A percentile compares a stretch with the other conserved stretches of the same genome.
Evolutionary conservation across 2,329 filamentous ascomycete species (phyloP).

Genomic region (Fusarium hostae): DNA sequence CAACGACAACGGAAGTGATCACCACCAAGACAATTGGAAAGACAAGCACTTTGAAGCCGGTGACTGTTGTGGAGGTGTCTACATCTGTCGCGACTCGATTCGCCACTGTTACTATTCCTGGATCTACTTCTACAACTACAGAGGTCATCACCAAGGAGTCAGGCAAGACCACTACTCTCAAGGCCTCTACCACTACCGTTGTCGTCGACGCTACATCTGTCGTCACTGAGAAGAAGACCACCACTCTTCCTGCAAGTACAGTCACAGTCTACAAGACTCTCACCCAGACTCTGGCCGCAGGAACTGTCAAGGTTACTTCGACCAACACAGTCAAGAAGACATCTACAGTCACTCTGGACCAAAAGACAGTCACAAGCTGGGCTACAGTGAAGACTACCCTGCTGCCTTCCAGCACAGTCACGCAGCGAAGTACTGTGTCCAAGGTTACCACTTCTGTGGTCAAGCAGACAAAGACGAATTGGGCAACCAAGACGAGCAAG

Average conservation of each 20-base stretch:
- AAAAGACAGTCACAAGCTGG: slow-evolving; percentile 30
- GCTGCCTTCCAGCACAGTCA: slow-evolving; percentile 34
- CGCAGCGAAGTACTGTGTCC: slow-evolving; percentile 24
- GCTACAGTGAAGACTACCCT: slow-evolving; percentile 41
- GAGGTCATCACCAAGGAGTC: slow-evolving; percentile 27
- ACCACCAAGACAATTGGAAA: slow-evolving; percentile 27
- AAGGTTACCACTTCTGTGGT: slow-evolving; percentile 28
- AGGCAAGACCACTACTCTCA: slow-evolving; percentile 39
- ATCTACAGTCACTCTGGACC: not conserved
- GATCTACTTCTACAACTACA: slow-evolving; percentile 30
- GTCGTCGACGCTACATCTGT: slow-evolving; percentile 27
- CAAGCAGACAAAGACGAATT: slow-evolving; percentile 24
- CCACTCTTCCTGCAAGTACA: slow-evolving; percentile 33
- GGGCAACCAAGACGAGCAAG: slow-evolving; percentile 32
- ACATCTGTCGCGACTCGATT: slow-evolving; percentile 24
- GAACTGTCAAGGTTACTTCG: slow-evolving; percentile 26
- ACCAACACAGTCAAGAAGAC: slow-evolving; percentile 30
- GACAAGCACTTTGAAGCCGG: slow-evolving; percentile 22
- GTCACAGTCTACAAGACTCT: slow-evolving; percentile 30
- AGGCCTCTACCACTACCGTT: slow-evolving; percentile 28
- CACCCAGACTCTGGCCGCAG: slow-evolving; percentile 5
- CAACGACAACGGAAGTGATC: slow-evolving; percentile 19
- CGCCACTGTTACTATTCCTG: slow-evolving; percentile 22
- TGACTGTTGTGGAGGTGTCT: slow-evolving; percentile 12
- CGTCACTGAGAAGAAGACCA: slow-evolving; percentile 29